Base-by-base conservation (phyloP, 495 filamentous ascomycete genomes). In the Annulohypoxylon stygium region DNA sequence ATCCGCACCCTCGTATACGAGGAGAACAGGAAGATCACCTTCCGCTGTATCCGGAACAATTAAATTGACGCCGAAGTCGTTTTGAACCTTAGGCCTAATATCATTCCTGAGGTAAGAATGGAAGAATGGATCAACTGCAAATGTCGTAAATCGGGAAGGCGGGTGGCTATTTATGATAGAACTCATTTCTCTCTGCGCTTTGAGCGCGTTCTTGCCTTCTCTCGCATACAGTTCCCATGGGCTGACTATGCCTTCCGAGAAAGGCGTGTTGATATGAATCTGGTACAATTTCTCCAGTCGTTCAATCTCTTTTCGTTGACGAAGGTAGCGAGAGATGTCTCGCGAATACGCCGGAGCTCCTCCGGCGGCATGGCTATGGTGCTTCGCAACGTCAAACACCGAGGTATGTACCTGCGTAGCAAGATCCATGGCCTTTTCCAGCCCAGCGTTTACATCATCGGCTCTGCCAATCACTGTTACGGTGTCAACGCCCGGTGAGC, bases 161-260 rank as follows among this genome's bases (percentile, higher is more conserved):
- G 94, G 94, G 69, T 95, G 93, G 59, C 90, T 90, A 60, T 89
- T 89, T 67, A 97, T 88, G 39, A 97, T 84, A 73, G 88, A 90
- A 81, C 89, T 91, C 78, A 98, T 92, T 71, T 97, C 93, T 12
- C 88, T 88, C 60, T 92, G 90, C 26, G 93, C 94, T 66, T 90
- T 90, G 74, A 95, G 90, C 6, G 88, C 88, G 76, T 93, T 96
- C 86, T 93, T 96, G 67, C 90, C 90, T 73, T 97, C 92, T 45
- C 92, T 87, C 3, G 93, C 91, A 80, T 92, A 97, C 12, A 98
- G 85, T 78, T 96, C 90, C 93, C 93, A 97, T 0, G 89, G 88
- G 39, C 88, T 87, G n/a, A 85, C 87, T 66, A 92, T 88, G 4
- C 83, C 81, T 16, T 86, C 82, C 16, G 84, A 83, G 34, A 85